Base-by-base conservation (phyloP, 2,329 filamentous ascomycete species). In the Fusarium sterilihyphosum region DNA sequence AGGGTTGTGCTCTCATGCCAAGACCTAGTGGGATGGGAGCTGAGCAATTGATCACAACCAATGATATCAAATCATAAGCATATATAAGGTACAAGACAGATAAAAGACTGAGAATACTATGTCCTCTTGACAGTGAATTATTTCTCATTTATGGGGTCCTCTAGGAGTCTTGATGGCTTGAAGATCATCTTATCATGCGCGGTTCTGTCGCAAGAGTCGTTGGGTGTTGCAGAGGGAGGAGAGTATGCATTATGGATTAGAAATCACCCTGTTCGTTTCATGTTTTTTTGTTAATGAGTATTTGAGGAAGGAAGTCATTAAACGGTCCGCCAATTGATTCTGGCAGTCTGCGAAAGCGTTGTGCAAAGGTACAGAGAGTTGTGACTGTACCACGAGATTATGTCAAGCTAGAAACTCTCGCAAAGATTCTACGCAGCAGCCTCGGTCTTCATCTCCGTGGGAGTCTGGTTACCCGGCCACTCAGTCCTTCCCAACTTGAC, bases 401-500 rank as follows among this genome's bases (percentile, higher is more conserved):
- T 18, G 26, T 33, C 38, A 33, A 46, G 20, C 20, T 5, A 33
- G 31, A 33, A 6, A 14, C 24, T 20, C 33, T 26, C 54, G 54
- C 61, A 67, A 50, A 11, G 8, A 26, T 33, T 41, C 41, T 16
- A 65, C 44, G 46, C 20, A 33, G 52, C 22, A 26, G 12, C n/a
- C 43, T 69, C 43, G 11, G 46, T 6, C 60, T 77, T 73, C 24
- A 38, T 26, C 44, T 73, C 72, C 12, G 57, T 29, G 33, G 65
- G 26, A 22, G 67, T 47, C n/a, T 70, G 52, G 17, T 82, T 71
- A 77, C 82, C 65, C 72, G 83, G 84, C 87, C 85, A 89, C 82
- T 90, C 90, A 26, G 86, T 87, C 76, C 87, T 87, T n/a, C 92
- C 93, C 70, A 93, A 80, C 74, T 85, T 86, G n/a, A 94, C 81